Conservation (phyloP, 768 basidiomycete genomes). For the Boletus reticulatus region DNA sequence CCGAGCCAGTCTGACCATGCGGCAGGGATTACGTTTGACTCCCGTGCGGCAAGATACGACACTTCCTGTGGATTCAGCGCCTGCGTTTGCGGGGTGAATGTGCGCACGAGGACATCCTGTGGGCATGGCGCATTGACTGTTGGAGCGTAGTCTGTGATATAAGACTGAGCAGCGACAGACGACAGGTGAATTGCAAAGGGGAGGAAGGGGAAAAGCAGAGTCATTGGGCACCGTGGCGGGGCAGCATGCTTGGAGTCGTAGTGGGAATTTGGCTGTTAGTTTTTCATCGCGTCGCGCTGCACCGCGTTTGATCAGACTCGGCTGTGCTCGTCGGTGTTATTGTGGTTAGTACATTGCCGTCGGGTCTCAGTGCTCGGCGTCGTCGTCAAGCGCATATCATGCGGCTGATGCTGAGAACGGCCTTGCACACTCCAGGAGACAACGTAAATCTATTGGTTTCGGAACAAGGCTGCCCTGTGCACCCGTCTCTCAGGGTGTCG, state of each 20-base stretch:
- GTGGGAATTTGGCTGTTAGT: background rate
- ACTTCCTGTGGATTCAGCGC: constrained; percentile 47
- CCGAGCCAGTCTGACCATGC: constrained; percentile 64
- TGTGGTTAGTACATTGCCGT: background rate
- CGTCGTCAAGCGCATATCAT: no score
- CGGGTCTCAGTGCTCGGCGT: no score
- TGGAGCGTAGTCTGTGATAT: constrained; percentile 53
- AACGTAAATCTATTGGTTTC: no score
- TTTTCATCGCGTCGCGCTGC: background rate
- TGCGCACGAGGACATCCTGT: constrained; percentile 46
- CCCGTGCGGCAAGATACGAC: constrained; percentile 45
- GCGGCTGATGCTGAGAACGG: no score
- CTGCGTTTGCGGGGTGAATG: constrained; percentile 50
- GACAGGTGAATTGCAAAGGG: background rate
- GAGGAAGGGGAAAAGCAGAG: background rate
- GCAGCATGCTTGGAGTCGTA: constrained; percentile 5
- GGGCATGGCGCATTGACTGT: constrained; percentile 48
- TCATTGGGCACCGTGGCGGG: constrained; percentile 6
- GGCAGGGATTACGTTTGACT: constrained; percentile 37
- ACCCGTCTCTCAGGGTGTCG: no score
- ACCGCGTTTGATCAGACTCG: constrained; percentile 12
- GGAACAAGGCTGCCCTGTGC: no score
- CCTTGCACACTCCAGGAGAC: no score
- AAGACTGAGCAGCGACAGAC: constrained; percentile 4
- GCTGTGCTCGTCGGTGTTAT: constrained; percentile 3